Percentiles rank a stretch among this genome's conserved stretches.
Evolutionary conservation across 768 basidiomycete species (phyloP).

Genomic region (Lactarius indigo): DNA sequence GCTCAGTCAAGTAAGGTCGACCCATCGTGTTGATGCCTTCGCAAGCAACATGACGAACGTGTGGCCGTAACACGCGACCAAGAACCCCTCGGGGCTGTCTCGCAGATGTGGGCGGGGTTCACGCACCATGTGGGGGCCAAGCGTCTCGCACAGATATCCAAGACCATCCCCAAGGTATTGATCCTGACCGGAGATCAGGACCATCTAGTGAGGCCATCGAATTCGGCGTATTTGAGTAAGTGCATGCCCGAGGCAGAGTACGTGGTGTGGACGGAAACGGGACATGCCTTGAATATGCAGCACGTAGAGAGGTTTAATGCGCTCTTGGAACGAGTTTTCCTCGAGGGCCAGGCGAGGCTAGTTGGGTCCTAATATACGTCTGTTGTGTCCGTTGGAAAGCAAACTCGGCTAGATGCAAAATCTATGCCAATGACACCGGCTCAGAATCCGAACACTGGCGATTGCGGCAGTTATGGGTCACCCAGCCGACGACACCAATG

Average conservation of each 20-base stretch:
- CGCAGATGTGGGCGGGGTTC: slow-evolving; percentile 67
- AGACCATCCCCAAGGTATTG: slow-evolving; percentile 58
- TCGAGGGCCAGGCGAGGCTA: slow-evolving; percentile 29
- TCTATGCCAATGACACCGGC: too few relatives aligned
- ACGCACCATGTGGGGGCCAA: slow-evolving; percentile 53
- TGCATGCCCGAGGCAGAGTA: slow-evolving; percentile 30
- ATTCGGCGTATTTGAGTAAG: slow-evolving; percentile 50
- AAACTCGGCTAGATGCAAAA: too few relatives aligned
- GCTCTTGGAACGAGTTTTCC: slow-evolving; percentile 52
- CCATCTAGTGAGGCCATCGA: slow-evolving; percentile 47
- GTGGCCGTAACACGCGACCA: slow-evolving; percentile 55
- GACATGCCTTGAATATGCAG: slow-evolving; percentile 61
- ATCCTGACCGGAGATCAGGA: slow-evolving; percentile 71
- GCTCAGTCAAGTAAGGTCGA: neutral
- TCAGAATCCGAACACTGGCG: too few relatives aligned
- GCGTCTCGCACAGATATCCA: slow-evolving; percentile 37
- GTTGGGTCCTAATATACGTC: too few relatives aligned
- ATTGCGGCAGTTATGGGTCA: too few relatives aligned
- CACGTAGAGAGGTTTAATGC: slow-evolving; percentile 48
- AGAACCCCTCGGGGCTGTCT: slow-evolving; percentile 56
- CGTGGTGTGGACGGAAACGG: slow-evolving; percentile 64
- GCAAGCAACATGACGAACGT: slow-evolving; percentile 46
- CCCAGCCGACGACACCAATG: too few relatives aligned
- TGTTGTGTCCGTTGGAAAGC: too few relatives aligned
- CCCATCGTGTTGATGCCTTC: neutral